Conservation (phyloP, 257 asterid genomes). For the Ilex asprella region DNA sequence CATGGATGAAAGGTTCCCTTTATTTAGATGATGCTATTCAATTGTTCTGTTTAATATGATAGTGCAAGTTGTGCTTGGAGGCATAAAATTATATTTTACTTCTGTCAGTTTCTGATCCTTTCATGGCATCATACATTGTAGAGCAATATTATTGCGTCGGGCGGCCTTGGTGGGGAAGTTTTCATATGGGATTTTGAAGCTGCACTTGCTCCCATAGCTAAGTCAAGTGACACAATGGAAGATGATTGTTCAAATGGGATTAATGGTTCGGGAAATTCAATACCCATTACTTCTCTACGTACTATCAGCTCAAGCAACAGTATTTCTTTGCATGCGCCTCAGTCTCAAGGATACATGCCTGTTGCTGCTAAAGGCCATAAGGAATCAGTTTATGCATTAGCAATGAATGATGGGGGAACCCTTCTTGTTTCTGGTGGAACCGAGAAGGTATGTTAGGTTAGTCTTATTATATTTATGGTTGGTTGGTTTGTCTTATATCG, state of each 20-base stretch:
- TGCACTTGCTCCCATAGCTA: constrained; percentile 69
- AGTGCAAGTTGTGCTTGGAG: constrained; percentile 4
- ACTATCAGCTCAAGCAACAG: constrained; percentile 81
- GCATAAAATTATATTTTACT: constrained; percentile 9
- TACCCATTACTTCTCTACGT: constrained; percentile 61
- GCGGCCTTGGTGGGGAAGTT: constrained; percentile 99
- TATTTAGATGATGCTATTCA: neutral
- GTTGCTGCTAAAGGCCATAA: constrained; percentile 92
- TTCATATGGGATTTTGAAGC: constrained; percentile 99
- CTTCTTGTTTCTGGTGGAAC: constrained; percentile 99
- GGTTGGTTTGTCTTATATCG: constrained; percentile 10
- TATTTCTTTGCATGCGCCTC: constrained; percentile 70
- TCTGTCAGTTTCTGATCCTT: constrained; percentile 16
- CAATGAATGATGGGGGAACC: constrained; percentile 81
- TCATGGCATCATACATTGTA: constrained; percentile 23
- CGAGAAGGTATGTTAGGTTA: constrained; percentile 68
- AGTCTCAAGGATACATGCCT: constrained; percentile 73
- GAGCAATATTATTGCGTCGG: constrained; percentile 88
- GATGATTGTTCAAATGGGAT: constrained; percentile 66
- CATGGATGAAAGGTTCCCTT: neutral
- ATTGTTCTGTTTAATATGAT: neutral
- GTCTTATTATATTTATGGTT: constrained; percentile 8
- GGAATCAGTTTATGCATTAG: constrained; percentile 95
- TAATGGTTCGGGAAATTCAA: constrained; percentile 52
- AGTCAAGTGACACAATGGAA: constrained; percentile 57